Evolutionary conservation across 352 stramenopile genomes (phyloP).

Genomic region (Phytophthora sp.): DNA sequence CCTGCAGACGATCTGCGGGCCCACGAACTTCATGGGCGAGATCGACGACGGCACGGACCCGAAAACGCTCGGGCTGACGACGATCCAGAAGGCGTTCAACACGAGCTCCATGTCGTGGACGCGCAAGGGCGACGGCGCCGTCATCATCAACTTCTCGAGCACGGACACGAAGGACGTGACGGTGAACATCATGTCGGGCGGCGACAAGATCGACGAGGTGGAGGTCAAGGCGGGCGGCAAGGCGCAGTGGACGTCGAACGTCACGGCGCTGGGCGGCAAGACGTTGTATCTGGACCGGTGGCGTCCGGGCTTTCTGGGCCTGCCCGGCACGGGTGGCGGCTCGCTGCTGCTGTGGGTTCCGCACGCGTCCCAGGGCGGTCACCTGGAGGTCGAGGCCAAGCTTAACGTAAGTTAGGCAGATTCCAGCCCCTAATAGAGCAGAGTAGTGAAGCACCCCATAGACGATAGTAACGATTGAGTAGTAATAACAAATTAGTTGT

Average conservation of each 20-base stretch:
- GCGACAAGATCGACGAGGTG: constrained; percentile 32
- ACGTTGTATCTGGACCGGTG: constrained; percentile 68
- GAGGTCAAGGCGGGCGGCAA: constrained; percentile 32
- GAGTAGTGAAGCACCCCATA: background rate
- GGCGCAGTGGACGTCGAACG: constrained; percentile 30
- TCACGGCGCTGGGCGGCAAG: constrained; percentile 45
- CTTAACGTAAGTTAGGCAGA: constrained; percentile 45
- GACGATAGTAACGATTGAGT: constrained; percentile 1
- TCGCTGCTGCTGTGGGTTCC: constrained; percentile 60
- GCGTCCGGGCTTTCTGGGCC: constrained; percentile 48
- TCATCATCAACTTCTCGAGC: constrained; percentile 41
- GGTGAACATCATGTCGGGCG: constrained; percentile 44
- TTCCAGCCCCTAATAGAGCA: background rate
- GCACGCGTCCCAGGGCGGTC: constrained; percentile 31
- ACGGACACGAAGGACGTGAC: constrained; percentile 37
- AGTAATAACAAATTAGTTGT: constrained; percentile 3
- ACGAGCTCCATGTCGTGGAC: constrained; percentile 40
- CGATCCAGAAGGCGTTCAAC: constrained; percentile 41
- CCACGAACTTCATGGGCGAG: constrained; percentile 43
- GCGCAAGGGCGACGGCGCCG: constrained; percentile 28
- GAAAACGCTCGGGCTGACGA: constrained; percentile 36
- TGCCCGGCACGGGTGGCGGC: constrained; percentile 58
- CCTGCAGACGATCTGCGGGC: constrained; percentile 55
- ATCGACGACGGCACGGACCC: constrained; percentile 46
- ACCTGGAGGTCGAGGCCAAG: constrained; percentile 44